Conservation (phyloP, 768 basidiomycete genomes). For the Cystobasidiopsis lactophilus region DNA sequence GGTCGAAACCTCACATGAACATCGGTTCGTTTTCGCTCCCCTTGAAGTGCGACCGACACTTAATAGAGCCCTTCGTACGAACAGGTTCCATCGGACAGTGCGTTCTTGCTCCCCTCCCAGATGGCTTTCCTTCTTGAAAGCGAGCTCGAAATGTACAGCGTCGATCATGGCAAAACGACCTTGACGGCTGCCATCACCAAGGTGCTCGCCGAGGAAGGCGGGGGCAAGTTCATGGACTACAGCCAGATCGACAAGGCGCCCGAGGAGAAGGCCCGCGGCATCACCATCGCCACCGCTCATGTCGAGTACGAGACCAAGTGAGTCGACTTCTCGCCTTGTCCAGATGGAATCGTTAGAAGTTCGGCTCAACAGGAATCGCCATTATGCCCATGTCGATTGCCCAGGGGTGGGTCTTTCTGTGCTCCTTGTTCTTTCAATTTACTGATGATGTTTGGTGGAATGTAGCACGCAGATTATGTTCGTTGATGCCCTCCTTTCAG, state of each 20-base stretch:
- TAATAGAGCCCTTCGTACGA: neutral
- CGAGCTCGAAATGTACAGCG: constrained; percentile 15
- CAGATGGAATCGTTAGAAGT: neutral
- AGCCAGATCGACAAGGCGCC: constrained; percentile 96
- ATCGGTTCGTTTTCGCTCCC: constrained; percentile 34
- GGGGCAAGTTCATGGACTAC: constrained; percentile 77
- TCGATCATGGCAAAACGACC: constrained; percentile 80
- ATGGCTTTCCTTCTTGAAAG: neutral
- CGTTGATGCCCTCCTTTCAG: neutral
- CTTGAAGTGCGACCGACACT: neutral
- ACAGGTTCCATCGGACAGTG: constrained; percentile 4
- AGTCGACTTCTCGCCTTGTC: neutral
- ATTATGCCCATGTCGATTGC: constrained; percentile 97
- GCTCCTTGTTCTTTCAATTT: neutral
- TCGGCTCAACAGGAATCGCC: constrained; percentile 31
- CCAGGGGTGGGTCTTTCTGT: constrained; percentile 31
- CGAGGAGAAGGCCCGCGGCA: constrained; percentile 97
- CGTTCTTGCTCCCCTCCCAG: neutral
- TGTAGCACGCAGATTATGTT: constrained; percentile 54
- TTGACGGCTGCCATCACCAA: constrained; percentile 90
- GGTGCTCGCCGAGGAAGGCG: constrained; percentile 47
- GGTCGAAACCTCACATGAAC: constrained; percentile 47
- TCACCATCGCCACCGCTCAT: constrained; percentile 96
- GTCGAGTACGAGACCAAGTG: constrained; percentile 83
- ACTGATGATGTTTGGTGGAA: constrained; percentile 1